Conservation (phyloP, 2,329 filamentous ascomycete genomes). For the Pyrenochaeta sp. region DNA sequence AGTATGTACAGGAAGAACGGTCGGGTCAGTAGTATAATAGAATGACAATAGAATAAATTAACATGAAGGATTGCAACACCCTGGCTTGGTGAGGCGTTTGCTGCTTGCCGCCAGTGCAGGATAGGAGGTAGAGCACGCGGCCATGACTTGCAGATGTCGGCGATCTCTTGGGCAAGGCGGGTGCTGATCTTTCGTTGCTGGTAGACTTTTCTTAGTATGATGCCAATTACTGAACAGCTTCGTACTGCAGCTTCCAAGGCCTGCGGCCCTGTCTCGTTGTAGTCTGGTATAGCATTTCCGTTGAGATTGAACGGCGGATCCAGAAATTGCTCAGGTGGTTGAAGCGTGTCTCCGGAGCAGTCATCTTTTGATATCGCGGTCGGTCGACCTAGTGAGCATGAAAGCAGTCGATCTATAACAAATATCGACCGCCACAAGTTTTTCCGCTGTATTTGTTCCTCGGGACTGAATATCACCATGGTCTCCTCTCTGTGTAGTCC, state of each 20-base stretch:
- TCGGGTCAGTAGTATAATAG: constrained; percentile 68
- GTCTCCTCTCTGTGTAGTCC: constrained; percentile 70
- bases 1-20: constrained; percentile 70
- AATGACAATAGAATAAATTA: constrained; percentile 69
- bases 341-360: constrained; percentile 62
- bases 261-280: constrained; percentile 47
- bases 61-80: constrained; percentile 69
- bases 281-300: constrained; percentile 21
- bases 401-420: constrained; percentile 70
- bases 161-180: constrained; percentile 65
- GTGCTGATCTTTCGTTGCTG: constrained; percentile 67
- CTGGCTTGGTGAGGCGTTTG: constrained; percentile 55
- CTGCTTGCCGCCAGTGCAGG: constrained; percentile 63
- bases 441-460: constrained; percentile 59
- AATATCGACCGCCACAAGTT: constrained; percentile 73
- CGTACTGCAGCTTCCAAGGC: constrained; percentile 66
- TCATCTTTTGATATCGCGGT: constrained; percentile 69
- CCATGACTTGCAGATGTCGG: constrained; percentile 63
- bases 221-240: constrained; percentile 66
- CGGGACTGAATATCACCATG: constrained; percentile 60
- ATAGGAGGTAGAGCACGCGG: constrained; percentile 57
- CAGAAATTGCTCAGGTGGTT: constrained; percentile 36
- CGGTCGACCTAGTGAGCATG: constrained; percentile 69
- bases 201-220: constrained; percentile 68
- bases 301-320: constrained; percentile 27